Evolutionary conservation across 192 early-diverging fungal genomes (phyloP).

Genomic region (Rhizoclosmatium globosum): DNA sequence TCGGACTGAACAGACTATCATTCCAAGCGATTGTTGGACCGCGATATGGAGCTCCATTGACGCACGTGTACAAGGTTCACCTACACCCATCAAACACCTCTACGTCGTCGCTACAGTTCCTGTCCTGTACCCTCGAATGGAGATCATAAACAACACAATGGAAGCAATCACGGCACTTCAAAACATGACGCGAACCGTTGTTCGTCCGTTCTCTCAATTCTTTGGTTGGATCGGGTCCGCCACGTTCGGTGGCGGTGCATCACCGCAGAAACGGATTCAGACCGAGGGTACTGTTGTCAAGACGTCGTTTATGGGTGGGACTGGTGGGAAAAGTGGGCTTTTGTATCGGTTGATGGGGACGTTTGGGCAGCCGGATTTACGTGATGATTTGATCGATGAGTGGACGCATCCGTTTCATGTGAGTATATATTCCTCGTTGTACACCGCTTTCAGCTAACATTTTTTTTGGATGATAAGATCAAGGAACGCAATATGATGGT

Average conservation of each 20-base stretch:
- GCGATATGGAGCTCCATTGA: conserved; percentile 50
- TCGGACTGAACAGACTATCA: conserved; percentile 32
- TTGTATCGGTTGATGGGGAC: conserved; percentile 68
- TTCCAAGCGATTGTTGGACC: conserved; percentile 66
- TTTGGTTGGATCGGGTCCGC: neutral
- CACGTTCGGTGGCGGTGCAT: no score
- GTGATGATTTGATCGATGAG: conserved; percentile 85
- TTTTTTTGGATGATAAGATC: conserved; percentile 7
- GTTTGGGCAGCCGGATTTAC: conserved; percentile 85
- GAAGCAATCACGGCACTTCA: conserved; percentile 8
- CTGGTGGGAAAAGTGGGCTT: neutral
- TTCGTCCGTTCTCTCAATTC: neutral
- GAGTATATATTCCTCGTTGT: neutral
- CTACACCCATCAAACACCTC: conserved; percentile 1
- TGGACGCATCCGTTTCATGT: conserved; percentile 57
- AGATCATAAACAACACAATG: conserved; percentile 9
- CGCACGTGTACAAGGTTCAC: neutral
- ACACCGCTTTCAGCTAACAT: no score
- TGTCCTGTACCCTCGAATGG: conserved; percentile 30
- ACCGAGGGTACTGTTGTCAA: neutral
- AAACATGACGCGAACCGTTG: neutral
- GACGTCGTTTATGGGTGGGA: neutral
- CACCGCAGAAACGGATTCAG: no score
- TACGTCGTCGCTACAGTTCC: conserved; percentile 32
- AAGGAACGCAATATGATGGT: conserved; percentile 76